These are phyloP conservation scores for Adansonia digitata DNA, from an alignment of 345 rosid species.

Conservation along the genomic window DNA sequence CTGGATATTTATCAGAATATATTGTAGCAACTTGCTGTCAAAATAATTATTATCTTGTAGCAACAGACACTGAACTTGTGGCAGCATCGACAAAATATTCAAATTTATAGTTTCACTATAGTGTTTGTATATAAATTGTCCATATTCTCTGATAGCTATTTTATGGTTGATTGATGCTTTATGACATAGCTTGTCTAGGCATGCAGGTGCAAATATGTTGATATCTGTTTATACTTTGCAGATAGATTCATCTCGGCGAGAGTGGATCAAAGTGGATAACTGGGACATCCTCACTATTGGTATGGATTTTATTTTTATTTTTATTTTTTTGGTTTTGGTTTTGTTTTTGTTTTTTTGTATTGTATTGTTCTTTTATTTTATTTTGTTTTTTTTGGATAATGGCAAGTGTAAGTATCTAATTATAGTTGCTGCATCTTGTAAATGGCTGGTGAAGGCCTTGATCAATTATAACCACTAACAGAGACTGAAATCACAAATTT, in stretches of 20 bases:
- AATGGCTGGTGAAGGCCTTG: background rate
- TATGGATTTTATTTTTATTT: constrained; percentile 22
- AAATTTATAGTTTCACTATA: background rate
- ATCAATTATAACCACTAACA: background rate
- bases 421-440: background rate
- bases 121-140: background rate
- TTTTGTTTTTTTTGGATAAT: background rate
- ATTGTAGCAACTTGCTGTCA: background rate
- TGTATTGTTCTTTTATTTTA: too few species aligned
- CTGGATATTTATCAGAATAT: background rate
- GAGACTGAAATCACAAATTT: background rate
- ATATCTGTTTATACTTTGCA: constrained; percentile 30
- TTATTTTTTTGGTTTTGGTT: background rate
- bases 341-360: too few species aligned
- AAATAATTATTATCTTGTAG: background rate
- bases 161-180: background rate
- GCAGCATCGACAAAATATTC: background rate
- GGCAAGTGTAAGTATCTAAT: background rate
- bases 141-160: background rate
- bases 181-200: background rate
- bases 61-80: background rate
- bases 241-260: constrained; percentile 43
- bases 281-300: constrained; percentile 56
- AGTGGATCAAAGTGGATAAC: constrained; percentile 65
- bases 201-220: background rate